phyloP scores from a whole-genome alignment of 2,329 filamentous ascomycete genomes.

The Neobulgaria alba region DNA sequence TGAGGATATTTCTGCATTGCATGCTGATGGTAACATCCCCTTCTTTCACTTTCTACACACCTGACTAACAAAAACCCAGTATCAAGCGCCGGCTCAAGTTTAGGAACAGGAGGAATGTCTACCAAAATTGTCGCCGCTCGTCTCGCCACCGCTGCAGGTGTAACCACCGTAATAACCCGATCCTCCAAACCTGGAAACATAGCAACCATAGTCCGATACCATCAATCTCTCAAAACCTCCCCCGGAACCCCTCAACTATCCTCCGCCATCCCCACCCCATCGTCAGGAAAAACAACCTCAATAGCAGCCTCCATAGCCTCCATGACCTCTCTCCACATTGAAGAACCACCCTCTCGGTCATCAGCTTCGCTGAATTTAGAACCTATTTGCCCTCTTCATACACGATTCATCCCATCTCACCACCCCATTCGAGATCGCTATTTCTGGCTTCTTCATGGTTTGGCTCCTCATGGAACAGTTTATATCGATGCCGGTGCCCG shows the following conservation, averaged over 20 bases:
- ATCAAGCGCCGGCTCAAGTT: conserved; percentile 75
- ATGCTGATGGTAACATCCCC: conserved; percentile 58
- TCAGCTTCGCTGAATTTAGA: conserved; percentile 35
- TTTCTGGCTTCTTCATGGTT: conserved; percentile 94
- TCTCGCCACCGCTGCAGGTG: conserved; percentile 85
- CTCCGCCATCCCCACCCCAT: conserved; percentile 10
- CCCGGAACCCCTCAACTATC: conserved; percentile 9
- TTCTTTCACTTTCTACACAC: background rate
- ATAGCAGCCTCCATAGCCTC: background rate
- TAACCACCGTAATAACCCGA: conserved; percentile 90
- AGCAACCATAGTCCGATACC: conserved; percentile 72
- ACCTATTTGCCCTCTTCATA: conserved; percentile 60
- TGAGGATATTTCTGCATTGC: conserved; percentile 73
- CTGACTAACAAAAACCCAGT: conserved; percentile 39
- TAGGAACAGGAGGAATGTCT: conserved; percentile 94
- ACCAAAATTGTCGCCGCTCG: conserved; percentile 94
- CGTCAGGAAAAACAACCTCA: conserved; percentile 15
- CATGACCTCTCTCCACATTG: background rate
- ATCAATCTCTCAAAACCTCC: conserved; percentile 50
- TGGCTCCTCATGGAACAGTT: conserved; percentile 80
- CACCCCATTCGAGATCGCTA: conserved; percentile 86
- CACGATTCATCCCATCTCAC: conserved; percentile 78
- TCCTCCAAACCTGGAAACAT: conserved; percentile 94
- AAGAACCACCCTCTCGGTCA: conserved; percentile 29
- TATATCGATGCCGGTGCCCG: conserved; percentile 92